Conservation (phyloP, 805 yeast genomes). For the Metschnikowia bowlesiae region DNA sequence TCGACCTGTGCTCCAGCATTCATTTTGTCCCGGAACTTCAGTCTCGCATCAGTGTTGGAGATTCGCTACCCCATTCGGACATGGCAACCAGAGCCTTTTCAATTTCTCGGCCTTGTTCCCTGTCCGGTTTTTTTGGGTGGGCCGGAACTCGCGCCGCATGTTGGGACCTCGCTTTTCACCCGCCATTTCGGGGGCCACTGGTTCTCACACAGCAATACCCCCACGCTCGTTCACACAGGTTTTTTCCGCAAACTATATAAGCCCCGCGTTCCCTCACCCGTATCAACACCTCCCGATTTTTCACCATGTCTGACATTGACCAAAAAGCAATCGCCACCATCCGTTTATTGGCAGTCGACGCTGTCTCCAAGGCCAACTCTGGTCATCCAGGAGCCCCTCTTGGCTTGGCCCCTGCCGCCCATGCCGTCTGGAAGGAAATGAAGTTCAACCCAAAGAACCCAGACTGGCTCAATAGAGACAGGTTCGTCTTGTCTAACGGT, state of each 20-base stretch:
- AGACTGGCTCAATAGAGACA: slow-evolving; percentile 89
- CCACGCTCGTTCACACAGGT: slow-evolving; percentile 3
- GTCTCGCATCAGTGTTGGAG: no score
- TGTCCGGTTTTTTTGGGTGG: neutral
- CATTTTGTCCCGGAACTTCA: no score
- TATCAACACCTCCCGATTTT: neutral
- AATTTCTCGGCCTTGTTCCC: no score
- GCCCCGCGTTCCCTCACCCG: slow-evolving; percentile 2
- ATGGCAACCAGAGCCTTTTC: no score
- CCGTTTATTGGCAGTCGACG: slow-evolving; percentile 84
- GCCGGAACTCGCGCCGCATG: slow-evolving; percentile 1
- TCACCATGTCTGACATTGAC: slow-evolving; percentile 46
- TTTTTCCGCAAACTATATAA: slow-evolving; percentile 4
- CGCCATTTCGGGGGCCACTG: slow-evolving; percentile 1
- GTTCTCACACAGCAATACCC: slow-evolving; percentile 5
- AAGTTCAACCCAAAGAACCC: slow-evolving; percentile 89
- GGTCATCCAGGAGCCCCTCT: slow-evolving; percentile 99
- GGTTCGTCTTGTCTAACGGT: slow-evolving; percentile 93
- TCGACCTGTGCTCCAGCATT: no score
- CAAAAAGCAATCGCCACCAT: slow-evolving; percentile 77
- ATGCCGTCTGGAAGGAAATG: slow-evolving; percentile 75
- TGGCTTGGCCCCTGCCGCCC: slow-evolving; percentile 96
- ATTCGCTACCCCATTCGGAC: no score
- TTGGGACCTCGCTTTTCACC: neutral
- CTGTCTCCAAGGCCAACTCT: slow-evolving; percentile 82